Evolutionary conservation across 192 early-diverging fungal species (phyloP).

Genomic region (Coemansia sp.): DNA sequence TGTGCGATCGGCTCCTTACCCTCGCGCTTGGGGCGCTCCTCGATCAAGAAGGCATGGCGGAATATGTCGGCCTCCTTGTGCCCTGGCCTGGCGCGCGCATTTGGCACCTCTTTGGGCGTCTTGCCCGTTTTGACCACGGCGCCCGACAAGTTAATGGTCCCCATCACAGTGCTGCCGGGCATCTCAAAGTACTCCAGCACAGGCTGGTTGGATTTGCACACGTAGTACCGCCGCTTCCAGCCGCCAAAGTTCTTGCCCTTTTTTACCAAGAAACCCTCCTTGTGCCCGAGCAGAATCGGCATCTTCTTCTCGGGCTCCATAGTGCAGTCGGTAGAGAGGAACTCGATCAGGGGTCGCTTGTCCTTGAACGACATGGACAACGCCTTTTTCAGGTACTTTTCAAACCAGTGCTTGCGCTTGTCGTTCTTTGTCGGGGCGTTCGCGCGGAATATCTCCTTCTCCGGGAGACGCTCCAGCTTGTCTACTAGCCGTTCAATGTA

Average conservation of each 20-base stretch:
- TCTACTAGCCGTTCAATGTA: constrained; percentile 38
- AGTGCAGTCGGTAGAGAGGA: constrained; percentile 69
- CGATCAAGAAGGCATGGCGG: constrained; percentile 82
- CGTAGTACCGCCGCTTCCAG: constrained; percentile 91
- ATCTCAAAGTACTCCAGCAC: constrained; percentile 81
- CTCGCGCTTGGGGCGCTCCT: constrained; percentile 67
- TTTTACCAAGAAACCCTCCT: constrained; percentile 88
- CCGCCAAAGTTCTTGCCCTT: constrained; percentile 96
- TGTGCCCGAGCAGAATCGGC: constrained; percentile 60
- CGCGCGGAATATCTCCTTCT: constrained; percentile 77
- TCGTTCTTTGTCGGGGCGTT: constrained; percentile 84
- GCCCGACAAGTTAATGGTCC: constrained; percentile 72
- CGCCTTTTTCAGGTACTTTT: constrained; percentile 78
- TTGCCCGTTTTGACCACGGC: constrained; percentile 55
- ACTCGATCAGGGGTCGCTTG: constrained; percentile 66
- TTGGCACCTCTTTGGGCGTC: constrained; percentile 13
- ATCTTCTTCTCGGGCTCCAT: constrained; percentile 51
- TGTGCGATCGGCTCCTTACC: constrained; percentile 66
- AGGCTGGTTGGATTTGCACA: constrained; percentile 59
- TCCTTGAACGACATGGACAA: constrained; percentile 61
- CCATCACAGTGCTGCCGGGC: constrained; percentile 70
- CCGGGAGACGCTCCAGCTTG: constrained; percentile 75
- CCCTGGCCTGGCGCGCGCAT: constrained; percentile 3
- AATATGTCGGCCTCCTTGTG: constrained; percentile 63
- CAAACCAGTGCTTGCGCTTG: constrained; percentile 80